Percentiles rank a stretch among this genome's conserved stretches.
Evolutionary conservation across 2,329 filamentous ascomycete genomes (phyloP).

Genomic region (Talaromyces sp.): DNA sequence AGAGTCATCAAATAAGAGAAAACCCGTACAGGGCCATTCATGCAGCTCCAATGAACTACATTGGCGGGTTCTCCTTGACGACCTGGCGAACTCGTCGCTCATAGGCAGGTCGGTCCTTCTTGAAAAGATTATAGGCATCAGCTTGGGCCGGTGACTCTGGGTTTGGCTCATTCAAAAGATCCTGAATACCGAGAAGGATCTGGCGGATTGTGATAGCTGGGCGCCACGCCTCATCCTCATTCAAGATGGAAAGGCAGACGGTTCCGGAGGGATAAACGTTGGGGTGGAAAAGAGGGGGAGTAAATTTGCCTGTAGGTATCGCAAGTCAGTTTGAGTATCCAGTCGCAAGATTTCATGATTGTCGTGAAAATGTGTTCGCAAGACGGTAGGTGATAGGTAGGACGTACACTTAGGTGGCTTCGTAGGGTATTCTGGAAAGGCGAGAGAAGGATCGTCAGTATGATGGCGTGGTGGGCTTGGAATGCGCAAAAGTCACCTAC

Average conservation of each 20-base stretch:
- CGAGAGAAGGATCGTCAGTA: constrained; percentile 9
- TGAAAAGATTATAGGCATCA: constrained; percentile 95
- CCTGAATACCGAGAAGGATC: constrained; percentile 93
- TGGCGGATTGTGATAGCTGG: constrained; percentile 98
- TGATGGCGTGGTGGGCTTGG: constrained; percentile 13
- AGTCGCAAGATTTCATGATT: background rate
- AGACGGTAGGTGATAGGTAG: background rate
- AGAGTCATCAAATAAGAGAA: background rate
- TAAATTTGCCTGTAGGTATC: constrained; percentile 77
- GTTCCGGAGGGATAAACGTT: constrained; percentile 99
- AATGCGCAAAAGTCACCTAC: constrained; percentile 54
- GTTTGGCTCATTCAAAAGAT: constrained; percentile 93
- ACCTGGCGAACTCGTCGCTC: constrained; percentile 84
- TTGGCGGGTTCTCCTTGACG: constrained; percentile 85
- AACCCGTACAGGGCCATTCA: constrained; percentile 3
- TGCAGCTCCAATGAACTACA: constrained; percentile 46
- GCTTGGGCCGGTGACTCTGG: constrained; percentile 96
- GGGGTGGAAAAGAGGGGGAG: constrained; percentile 92
- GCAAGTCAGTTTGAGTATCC: constrained; percentile 4
- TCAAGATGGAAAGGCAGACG: constrained; percentile 93
- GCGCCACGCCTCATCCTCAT: constrained; percentile 98
- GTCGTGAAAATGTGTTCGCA: background rate
- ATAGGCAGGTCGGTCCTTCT: constrained; percentile 84
- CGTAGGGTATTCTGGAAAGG: constrained; percentile 81
- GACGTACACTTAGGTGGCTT: constrained; percentile 95